Base-by-base conservation (phyloP, 176 grass and related monocot species). In the Oryza meridionalis region DNA sequence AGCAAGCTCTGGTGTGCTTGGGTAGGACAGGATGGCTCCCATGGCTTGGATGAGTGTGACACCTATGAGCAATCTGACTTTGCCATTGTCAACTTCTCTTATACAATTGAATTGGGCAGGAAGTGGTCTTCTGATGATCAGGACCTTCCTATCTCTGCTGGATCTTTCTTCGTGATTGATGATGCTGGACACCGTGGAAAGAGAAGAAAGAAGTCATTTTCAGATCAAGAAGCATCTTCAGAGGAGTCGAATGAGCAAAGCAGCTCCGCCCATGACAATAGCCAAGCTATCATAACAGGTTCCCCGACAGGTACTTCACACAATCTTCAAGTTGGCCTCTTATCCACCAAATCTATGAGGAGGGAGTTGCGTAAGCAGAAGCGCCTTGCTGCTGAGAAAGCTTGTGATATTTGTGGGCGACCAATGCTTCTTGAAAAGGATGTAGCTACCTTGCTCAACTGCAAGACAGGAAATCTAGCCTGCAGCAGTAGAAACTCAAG, bases 1-100 rank as follows among this genome's bases (percentile, higher is more conserved):
- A 90, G 66, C 76, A 96, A 87, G 67, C 96, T 99, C 67, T 94
- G 93, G 93, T 99, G 97, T 85, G 97, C 93, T 70, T 99, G 97
- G 97, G 81, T 89, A 75, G 93, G 93, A 81, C 83, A 92, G 89
- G 90, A 77, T 64, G 79, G 46, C 22, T 61, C 31, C 80, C 29
- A 62, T 35, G 61, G 59, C 32, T 73, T 65, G 2, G 67, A 89
- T 3, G 59, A 70, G 1, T 69, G 72, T 51, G 43, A 62, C 46
- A 61, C 22, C 47, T 86, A 81, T 15, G 77, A 83, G 27, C 90
- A 88, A 75, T 94, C 91, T 87, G 90, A 80, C 65, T 94, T 99
- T 65, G 93, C 91, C 21, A 78, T 96, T 77, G 86, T 99, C 63
- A 99, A 92, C 84, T 94, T 99, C 62, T 81, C 90, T 67, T 99